Evolutionary conservation across 768 basidiomycete genomes (phyloP).

Genomic region (Tricholoma hemisulphureum): DNA sequence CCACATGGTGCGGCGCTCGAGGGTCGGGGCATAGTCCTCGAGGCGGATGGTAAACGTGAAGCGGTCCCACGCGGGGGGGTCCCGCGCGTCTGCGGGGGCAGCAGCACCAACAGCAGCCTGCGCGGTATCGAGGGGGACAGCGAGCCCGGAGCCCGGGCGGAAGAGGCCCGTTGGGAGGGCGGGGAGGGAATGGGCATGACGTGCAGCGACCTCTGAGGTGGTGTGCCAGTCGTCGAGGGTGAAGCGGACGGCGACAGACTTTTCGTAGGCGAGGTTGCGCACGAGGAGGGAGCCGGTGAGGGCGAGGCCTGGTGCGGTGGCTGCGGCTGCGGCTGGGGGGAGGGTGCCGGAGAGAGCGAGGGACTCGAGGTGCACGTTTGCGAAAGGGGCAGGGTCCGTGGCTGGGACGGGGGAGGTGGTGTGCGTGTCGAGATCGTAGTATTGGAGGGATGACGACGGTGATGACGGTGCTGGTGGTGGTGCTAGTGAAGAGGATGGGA

Average conservation of each 20-base stretch:
- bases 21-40: slow-evolving; percentile 60
- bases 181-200: slow-evolving; percentile 43
- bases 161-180: slow-evolving; percentile 25
- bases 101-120: no score
- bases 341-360: background rate
- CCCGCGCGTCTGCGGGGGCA: no score
- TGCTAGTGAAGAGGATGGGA: slow-evolving; percentile 6
- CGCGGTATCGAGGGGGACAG: no score
- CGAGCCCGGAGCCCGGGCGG: slow-evolving; percentile 14
- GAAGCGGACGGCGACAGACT: slow-evolving; percentile 81
- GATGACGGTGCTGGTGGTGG: no score
- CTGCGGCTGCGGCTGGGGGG: no score
- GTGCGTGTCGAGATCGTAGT: slow-evolving; percentile 21
- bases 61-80: slow-evolving; percentile 51
- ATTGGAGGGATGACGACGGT: no score
- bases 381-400: slow-evolving; percentile 14
- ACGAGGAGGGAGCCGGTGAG: slow-evolving; percentile 80
- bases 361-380: slow-evolving; percentile 35
- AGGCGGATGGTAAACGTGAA: slow-evolving; percentile 65
- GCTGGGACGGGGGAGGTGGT: slow-evolving; percentile 29
- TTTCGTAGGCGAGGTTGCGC: slow-evolving; percentile 83
- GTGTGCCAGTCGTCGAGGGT: slow-evolving; percentile 96
- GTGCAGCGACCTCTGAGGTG: slow-evolving; percentile 76
- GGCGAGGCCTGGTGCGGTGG: slow-evolving; percentile 22
- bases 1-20: slow-evolving; percentile 55